Base-by-base conservation (phyloP, 768 basidiomycete genomes). In the Lyophyllum decastes region DNA sequence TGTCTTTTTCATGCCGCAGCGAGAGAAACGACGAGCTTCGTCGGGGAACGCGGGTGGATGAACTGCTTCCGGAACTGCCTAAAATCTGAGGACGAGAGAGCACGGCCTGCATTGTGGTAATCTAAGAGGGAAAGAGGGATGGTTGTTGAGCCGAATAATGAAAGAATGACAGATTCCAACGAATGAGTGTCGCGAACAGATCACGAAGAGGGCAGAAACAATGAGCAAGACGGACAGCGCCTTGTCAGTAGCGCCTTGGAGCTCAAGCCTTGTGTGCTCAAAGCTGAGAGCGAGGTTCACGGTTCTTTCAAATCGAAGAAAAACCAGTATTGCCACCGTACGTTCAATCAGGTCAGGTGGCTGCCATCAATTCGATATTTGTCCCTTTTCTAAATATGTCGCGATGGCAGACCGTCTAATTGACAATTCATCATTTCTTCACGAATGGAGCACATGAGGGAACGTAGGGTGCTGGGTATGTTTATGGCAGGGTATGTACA, bases 11-110 rank as follows among this genome's bases (percentile, higher is more conserved):
- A 58, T 77, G 78, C 58, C 78, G 73, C 48, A 85, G 72, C 25
- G 87, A 86, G 33, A 85, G 67, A 66, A 85, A 83, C 8, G 87
- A 85, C 21, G 78, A 72, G 62, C 78, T 85, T 69, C 82, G 84
- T 58, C 78, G 76, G 16, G 84, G 81, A 25, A 71, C 70, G 55
- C 76, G 81, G 40, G 77, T 68, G 21, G 75, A 66, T 57, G 70
- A 60, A 54, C 63, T 49, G 61, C 66, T 58, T 52, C 62, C 57
- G 48, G 73, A 69, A 53, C 66, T 57, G 49, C 65, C 52, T 58
- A 72, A 12, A 24, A 53, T 69, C 58, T 74, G 74, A 52, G 70
- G 66, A 27, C 75, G 74, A 52, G 75, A 72, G 52, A 74, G 59
- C 51, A 77, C 71, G 54, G 76, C 69, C 55, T 76, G 75, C 76